phyloP scores from a whole-genome alignment of 257 asterid genomes.

The Paulownia fortunei region DNA sequence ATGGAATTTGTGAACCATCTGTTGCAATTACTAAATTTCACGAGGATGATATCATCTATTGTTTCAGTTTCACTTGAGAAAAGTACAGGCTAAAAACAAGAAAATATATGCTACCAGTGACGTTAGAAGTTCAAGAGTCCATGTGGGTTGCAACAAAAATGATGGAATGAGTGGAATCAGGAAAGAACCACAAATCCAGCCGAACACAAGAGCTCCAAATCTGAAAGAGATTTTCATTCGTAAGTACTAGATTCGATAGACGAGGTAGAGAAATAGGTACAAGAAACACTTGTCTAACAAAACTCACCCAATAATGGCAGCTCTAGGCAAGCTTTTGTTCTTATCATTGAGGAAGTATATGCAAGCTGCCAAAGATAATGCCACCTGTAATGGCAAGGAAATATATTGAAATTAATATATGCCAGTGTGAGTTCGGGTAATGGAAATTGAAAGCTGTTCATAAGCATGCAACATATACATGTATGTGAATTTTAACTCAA shows the following conservation, averaged over 20 bases:
- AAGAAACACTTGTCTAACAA: background rate
- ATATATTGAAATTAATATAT: background rate
- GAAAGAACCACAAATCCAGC: slow-evolving; percentile 73
- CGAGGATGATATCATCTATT: background rate
- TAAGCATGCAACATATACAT: no score
- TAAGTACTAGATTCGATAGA: background rate
- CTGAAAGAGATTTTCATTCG: slow-evolving; percentile 38
- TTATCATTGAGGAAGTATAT: slow-evolving; percentile 91
- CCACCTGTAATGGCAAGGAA: slow-evolving; percentile 57
- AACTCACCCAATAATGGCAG: slow-evolving; percentile 82
- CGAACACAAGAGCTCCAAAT: slow-evolving; percentile 66
- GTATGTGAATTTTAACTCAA: no score
- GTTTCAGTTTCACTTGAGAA: slow-evolving; percentile 55
- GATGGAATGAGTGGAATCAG: slow-evolving; percentile 64
- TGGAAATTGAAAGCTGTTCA: no score
- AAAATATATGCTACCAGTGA: slow-evolving; percentile 63
- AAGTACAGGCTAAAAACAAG: slow-evolving; percentile 69
- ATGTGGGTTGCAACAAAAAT: slow-evolving; percentile 58
- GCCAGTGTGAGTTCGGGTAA: no score
- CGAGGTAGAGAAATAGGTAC: background rate
- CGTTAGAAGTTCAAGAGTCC: slow-evolving; percentile 76
- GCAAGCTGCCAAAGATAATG: slow-evolving; percentile 88
- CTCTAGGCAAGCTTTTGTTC: slow-evolving; percentile 79
- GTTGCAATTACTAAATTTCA: background rate
- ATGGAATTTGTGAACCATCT: background rate